Conservation (phyloP, 257 asterid species). For the Ehretia macrophylla region DNA sequence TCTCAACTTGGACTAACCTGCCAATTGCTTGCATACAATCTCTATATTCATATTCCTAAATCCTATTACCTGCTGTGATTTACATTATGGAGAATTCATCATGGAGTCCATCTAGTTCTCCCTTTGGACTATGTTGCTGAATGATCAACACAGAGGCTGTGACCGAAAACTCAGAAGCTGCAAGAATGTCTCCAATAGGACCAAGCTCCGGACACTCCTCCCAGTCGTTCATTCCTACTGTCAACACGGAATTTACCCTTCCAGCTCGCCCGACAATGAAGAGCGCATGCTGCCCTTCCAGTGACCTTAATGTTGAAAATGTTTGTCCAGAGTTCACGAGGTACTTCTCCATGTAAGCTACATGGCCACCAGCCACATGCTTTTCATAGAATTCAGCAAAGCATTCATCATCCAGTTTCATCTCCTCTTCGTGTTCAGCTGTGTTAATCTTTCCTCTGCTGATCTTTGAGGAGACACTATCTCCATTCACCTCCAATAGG, state of each 20-base stretch:
- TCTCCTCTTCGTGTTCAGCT: slow-evolving; percentile 74
- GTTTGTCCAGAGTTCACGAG: slow-evolving; percentile 83
- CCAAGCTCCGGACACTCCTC: slow-evolving; percentile 97
- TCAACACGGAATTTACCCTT: slow-evolving; percentile 67
- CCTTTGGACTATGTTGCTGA: slow-evolving; percentile 76
- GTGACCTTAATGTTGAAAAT: slow-evolving; percentile 63
- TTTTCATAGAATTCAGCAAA: slow-evolving; percentile 81
- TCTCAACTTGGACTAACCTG: too few species aligned
- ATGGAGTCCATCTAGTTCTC: slow-evolving; percentile 84
- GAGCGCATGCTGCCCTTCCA: slow-evolving; percentile 82
- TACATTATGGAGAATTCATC: slow-evolving; percentile 89
- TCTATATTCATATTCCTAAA: too few species aligned
- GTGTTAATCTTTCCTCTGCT: slow-evolving; percentile 67
- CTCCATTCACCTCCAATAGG: slow-evolving; percentile 62
- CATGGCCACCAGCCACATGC: slow-evolving; percentile 83
- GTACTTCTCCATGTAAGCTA: slow-evolving; percentile 87
- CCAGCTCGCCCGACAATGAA: slow-evolving; percentile 88
- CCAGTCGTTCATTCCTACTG: slow-evolving; percentile 97
- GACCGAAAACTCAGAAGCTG: slow-evolving; percentile 75
- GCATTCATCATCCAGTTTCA: slow-evolving; percentile 82
- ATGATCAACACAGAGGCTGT: slow-evolving; percentile 79
- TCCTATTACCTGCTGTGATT: not conserved
- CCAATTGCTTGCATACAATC: too few species aligned
- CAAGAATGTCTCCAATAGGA: slow-evolving; percentile 82
- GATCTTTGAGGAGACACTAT: slow-evolving; percentile 58